Evolutionary conservation across 2,329 filamentous ascomycete genomes (phyloP), one percentile per base, ranked within the genome.

Genomic region (Chrysoporthe austroafricana): DNA sequence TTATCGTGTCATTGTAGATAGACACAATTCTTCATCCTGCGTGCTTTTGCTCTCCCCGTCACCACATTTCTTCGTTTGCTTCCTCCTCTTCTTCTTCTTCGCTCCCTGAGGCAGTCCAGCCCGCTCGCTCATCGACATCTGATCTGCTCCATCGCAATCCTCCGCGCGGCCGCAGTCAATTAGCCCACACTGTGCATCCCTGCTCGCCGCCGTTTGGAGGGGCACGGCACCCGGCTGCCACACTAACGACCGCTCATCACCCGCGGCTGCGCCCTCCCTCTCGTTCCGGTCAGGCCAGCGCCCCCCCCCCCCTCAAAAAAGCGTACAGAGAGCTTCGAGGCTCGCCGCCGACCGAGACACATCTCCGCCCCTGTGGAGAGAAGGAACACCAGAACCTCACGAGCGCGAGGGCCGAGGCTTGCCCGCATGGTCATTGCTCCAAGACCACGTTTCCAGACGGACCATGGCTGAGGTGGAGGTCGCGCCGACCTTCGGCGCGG

Each of bases 401-500:
- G 43, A 36, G 32, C 32, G 36, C 32, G 36, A 48, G 16, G 18
- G 6, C 34, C n/a, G 42, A 16, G 44, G 14, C 36, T 44, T 39
- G 46, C 67, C 63, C 64, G 67, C 70, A 71, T 71, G 69, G 43
- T 67, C 63, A 63, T 32, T 60, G 43, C 43, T 48, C 63, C 60
- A 65, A 66, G 67, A 65, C 68, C 67, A 69, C 52, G 43, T 57
- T 65, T 62, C 42, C 65, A 66, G 62, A 73, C 70, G 71, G 74
- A 79, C 73, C 73, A 97, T 96, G 93, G 90, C 91, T 77, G 92
- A 94, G 80, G 87, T 93, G 80, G 93, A 96, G 74, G 88, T 87
- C 77, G 86, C 89, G 82, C 93, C 93, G 77, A 92, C 92, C 74
- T 97, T 99, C 81, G 96, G 96, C 81, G 88, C 91, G 68, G 94